A percentile compares a stretch with the other conserved stretches of the same genome.
Conservation (phyloP, 495 filamentous ascomycete genomes). For the Durotheca rogersii region DNA sequence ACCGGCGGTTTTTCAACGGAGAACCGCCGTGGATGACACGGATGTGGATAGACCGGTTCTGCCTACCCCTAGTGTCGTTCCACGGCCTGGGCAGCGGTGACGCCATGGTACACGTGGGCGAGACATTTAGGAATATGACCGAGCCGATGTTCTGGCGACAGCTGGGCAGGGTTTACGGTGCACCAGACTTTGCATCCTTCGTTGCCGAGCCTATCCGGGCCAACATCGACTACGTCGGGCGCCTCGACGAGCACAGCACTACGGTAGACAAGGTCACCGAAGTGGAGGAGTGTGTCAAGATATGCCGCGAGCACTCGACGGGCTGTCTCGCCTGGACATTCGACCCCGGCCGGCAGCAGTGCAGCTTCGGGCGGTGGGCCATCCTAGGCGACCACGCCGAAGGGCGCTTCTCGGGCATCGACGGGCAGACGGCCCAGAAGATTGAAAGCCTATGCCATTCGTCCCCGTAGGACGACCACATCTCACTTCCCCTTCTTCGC, state of each 20-base stretch:
- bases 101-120: slow-evolving; percentile 40
- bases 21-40: slow-evolving; percentile 44
- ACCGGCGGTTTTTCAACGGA: slow-evolving; percentile 49
- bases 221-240: slow-evolving; percentile 44
- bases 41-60: slow-evolving; percentile 45
- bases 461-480: background rate
- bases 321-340: slow-evolving; percentile 50
- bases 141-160: slow-evolving; percentile 44
- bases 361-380: slow-evolving; percentile 46
- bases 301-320: slow-evolving; percentile 30
- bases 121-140: slow-evolving; percentile 35
- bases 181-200: slow-evolving; percentile 34
- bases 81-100: slow-evolving; percentile 39
- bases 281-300: slow-evolving; percentile 34
- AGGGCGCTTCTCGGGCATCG: slow-evolving; percentile 38
- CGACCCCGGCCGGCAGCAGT: slow-evolving; percentile 32
- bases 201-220: slow-evolving; percentile 29
- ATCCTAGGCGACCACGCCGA: slow-evolving; percentile 41
- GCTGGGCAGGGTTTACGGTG: slow-evolving; percentile 41
- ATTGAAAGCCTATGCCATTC: slow-evolving; percentile 28
- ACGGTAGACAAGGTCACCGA: slow-evolving; percentile 34
- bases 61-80: slow-evolving; percentile 43
- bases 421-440: slow-evolving; percentile 29
- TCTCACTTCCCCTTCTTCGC: background rate
- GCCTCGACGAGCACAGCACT: slow-evolving; percentile 35